Conservation (phyloP, 306 rosid genomes). For the Fragaria iinumae region DNA sequence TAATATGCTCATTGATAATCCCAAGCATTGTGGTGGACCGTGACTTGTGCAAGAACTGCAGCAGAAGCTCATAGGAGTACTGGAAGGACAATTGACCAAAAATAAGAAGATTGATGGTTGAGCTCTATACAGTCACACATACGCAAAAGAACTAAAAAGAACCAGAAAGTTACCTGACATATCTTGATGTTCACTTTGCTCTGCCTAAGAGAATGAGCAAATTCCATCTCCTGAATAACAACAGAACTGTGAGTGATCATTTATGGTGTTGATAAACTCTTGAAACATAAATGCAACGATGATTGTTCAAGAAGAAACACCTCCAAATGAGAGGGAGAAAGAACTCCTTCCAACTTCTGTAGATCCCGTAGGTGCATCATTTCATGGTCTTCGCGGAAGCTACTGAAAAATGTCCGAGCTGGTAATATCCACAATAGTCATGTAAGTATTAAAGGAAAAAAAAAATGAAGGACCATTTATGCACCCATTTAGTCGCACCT, state of each 20-base stretch:
- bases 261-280: not conserved
- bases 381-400: conserved; percentile 89
- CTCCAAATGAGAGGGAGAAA: conserved; percentile 85
- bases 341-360: conserved; percentile 92
- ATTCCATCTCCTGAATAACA: conserved; percentile 84
- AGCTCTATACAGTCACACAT: conserved; percentile 3
- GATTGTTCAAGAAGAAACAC: conserved; percentile 32
- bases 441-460: conserved; percentile 11
- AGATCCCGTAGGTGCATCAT: conserved; percentile 81
- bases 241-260: conserved; percentile 12
- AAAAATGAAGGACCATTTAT: not conserved
- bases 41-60: conserved; percentile 78
- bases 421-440: conserved; percentile 31
- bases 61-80: conserved; percentile 91
- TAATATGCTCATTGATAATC: conserved; percentile 79
- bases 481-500: conserved; percentile 39
- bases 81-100: conserved; percentile 36
- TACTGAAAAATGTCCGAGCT: conserved; percentile 78
- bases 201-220: conserved; percentile 86
- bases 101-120: conserved; percentile 14
- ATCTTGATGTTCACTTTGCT: conserved; percentile 92
- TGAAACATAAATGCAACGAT: not conserved
- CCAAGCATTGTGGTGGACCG: conserved; percentile 86
- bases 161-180: conserved; percentile 65
- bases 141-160: conserved; percentile 12